Conservation (phyloP, 805 yeast genomes). For the Cyberlindnera samutprakarnensis region DNA sequence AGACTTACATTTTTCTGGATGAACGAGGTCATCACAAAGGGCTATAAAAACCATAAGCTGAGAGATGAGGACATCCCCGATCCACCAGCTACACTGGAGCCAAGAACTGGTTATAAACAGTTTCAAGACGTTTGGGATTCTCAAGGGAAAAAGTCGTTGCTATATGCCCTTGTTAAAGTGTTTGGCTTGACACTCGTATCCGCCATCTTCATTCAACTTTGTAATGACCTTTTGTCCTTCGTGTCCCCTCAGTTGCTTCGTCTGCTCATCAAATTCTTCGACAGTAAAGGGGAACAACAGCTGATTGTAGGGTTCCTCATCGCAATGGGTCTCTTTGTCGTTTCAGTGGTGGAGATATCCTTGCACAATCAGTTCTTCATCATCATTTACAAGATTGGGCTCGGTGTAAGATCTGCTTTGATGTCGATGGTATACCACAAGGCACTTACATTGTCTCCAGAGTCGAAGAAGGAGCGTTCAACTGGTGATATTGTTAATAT, state of each 20-base stretch:
- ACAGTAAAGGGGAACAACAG: constrained; percentile 34
- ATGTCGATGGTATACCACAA: constrained; percentile 65
- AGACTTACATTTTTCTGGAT: constrained; percentile 84
- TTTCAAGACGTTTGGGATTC: constrained; percentile 56
- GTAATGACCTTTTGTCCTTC: constrained; percentile 76
- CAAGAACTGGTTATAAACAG: constrained; percentile 40
- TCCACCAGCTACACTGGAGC: constrained; percentile 59
- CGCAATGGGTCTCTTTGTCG: constrained; percentile 54
- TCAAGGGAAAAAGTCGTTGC: constrained; percentile 45
- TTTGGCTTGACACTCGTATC: constrained; percentile 66
- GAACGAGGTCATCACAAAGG: constrained; percentile 74
- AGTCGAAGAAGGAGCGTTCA: constrained; percentile 49
- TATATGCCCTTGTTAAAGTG: constrained; percentile 54
- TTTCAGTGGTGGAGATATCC: constrained; percentile 53
- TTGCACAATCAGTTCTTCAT: constrained; percentile 64
- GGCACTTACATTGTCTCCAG: constrained; percentile 59
- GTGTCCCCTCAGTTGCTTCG: constrained; percentile 82
- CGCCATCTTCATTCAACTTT: constrained; percentile 65
- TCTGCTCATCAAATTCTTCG: constrained; percentile 50
- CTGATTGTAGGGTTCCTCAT: constrained; percentile 46
- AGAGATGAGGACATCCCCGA: constrained; percentile 64
- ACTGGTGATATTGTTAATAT: constrained; percentile 78
- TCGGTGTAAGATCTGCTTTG: constrained; percentile 58
- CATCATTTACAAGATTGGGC: constrained; percentile 49
- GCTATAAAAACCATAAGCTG: constrained; percentile 48